Evolutionary conservation across 2,329 filamentous ascomycete genomes (phyloP), one percentile per base, ranked within the genome.

Genomic region (Alternaria gansuensis): DNA sequence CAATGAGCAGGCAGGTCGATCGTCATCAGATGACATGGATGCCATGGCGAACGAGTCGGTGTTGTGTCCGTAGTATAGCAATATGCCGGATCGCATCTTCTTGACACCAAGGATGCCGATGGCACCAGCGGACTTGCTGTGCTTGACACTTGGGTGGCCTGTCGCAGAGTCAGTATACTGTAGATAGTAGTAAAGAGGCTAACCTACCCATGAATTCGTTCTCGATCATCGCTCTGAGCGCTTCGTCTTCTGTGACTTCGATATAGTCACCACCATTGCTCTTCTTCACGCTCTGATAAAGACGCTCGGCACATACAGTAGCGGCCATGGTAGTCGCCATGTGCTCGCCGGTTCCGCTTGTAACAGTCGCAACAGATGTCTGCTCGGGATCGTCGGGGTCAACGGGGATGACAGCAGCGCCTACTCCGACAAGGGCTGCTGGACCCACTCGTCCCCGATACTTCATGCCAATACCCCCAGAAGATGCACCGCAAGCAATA

Each of bases 391-490:
- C 93, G 29, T 86, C 83, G 2, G 85, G 81, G 62, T 93, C 87
- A 26, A 83, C 82, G 2, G 94, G 94, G n/a, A 97, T 86, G 28
- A 99, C 90, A 34, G 92, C 90, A 21, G 93, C 94, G 55, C 95
- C 95, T 52, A 98, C 87, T 7, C 95, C 94, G 13, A 98, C 91
- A 14, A 99, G 84, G 21, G 95, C 95, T 33, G 95, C 96, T 31
- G 95, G 95, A 0, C 95, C 96, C 63, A 97, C 86, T 34, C 95
- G 90, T 5, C 95, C 96, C 60, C 88, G 87, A 77, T 97, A 93
- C 75, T 99, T 99, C 94, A 99, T 97, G 28, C 95, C 94, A 74
- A 99, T 99, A 1, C 95, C 95, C 5, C 95, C 95, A 14, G 96
- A 99, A 2, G 95, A 99, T 2, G 95, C 97, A 14, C 90, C 95